Base-by-base conservation (phyloP, 768 basidiomycete genomes). In the Cubamyces lactineus region DNA sequence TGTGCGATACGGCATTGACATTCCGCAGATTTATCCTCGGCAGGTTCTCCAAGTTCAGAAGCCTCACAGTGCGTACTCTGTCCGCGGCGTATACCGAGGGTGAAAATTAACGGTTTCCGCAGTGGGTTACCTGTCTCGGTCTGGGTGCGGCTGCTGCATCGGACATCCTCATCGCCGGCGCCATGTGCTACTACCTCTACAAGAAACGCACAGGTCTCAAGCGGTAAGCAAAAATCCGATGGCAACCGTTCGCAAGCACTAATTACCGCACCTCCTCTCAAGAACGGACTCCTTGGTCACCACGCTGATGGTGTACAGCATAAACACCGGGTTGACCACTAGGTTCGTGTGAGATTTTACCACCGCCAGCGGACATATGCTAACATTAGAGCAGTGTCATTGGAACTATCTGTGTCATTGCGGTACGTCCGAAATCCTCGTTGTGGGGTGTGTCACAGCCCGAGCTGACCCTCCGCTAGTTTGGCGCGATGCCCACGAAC, bases 41-140 rank as follows among this genome's bases (percentile, higher is more conserved):
- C 76, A 66, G 56, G 72, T 67, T 69, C 78, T 50, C 76, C 66
- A 50, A 69, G 70, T 52, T 77, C 66, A 48, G 64, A 53, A 42
- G 70, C 74, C 60, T 81, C 73, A 67, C 63, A 43, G 72, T 75
- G 41, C 68, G 72, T 50, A 74, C 38, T 50, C 65, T 34, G 26
- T 47, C 39, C 40, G 16, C 53, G 57, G 58, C 40, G 4, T 8
- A 15, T 23, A 26, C 24, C 47, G 45, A n/a, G 3, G 45, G 3
- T 11, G 45, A 12, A 16, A 19, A 48, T 56, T 52, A 7, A 43
- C 45, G 19, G 17, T 21, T 15, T 16, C 13, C 8, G 39, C 56
- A 78, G 82, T 83, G 82, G 83, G 76, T 84, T 15, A 80, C 82
- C 8, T 79, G 77, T 64, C 64, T 76, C 24, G 83, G 82, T 1